phyloP scores from a whole-genome alignment of 306 rosid species.

The Mimosa bimucronata region DNA sequence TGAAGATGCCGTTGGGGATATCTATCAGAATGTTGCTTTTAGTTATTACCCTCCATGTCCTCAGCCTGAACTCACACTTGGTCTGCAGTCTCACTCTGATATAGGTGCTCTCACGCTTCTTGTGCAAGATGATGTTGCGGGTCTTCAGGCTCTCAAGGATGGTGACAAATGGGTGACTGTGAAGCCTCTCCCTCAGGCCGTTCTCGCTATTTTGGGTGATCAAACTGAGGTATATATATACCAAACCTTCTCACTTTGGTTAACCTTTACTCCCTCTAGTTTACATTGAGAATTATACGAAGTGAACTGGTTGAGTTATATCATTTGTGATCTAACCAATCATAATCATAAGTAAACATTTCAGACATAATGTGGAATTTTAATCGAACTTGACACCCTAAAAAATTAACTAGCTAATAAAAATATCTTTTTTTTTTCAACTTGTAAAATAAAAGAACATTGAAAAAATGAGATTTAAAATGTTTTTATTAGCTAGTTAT shows the following conservation, averaged over 20 bases:
- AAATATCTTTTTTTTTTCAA: no score
- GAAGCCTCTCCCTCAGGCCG: constrained; percentile 62
- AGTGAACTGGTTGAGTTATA: no score
- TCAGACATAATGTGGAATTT: no score
- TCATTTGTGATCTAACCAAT: no score
- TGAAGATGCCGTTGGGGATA: constrained; percentile 68
- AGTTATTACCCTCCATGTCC: constrained; percentile 92
- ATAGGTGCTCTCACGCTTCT: constrained; percentile 77
- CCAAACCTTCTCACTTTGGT: background rate
- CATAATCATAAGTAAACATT: no score
- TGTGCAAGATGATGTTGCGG: constrained; percentile 85
- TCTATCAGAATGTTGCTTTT: constrained; percentile 78
- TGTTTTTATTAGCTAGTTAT: no score
- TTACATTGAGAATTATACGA: no score
- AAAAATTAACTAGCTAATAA: no score
- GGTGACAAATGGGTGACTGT: constrained; percentile 67
- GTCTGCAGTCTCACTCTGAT: constrained; percentile 90
- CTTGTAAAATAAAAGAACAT: no score
- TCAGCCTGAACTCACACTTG: constrained; percentile 84
- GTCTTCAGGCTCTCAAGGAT: constrained; percentile 73
- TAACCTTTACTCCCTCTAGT: no score
- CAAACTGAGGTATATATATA: constrained; percentile 85
- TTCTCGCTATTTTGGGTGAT: constrained; percentile 82
- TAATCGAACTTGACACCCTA: no score
- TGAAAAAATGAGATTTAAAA: no score